Base-by-base conservation (phyloP, 2,329 filamentous ascomycete genomes). In the Grosmannia penicillata region DNA sequence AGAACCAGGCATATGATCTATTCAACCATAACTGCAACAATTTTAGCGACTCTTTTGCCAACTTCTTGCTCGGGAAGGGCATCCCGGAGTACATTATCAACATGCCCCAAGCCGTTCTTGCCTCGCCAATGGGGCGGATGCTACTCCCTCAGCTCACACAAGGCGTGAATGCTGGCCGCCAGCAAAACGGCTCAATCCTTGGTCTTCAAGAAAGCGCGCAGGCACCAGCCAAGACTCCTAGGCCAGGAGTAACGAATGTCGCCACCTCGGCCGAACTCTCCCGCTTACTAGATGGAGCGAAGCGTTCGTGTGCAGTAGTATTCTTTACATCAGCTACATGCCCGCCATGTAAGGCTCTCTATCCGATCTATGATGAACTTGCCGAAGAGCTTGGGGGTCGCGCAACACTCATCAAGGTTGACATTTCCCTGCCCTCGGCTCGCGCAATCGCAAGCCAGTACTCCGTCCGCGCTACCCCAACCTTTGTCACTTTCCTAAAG, bases 11-110 rank as follows among this genome's bases (percentile, higher is more conserved):
- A 1, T 96, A 96, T 52, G 85, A 95, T 53, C 63, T 95, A 6
- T 94, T 72, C 56, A 83, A 62, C 49, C 86, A 95, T 58, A 98
- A 98, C 55, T 96, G 89, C 64, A 98, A 96, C 62, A 95, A 95
- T 57, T 98, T 96, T 58, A 84, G 82, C 4, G 89, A 96, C 52
- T 86, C 94, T 44, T 78, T 96, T 47, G 67, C 84, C 45, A 91
- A 83, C 57, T 96, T 96, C 46, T 65, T 96, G 0, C 65, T 95
- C 1, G 89, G 91, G 18, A 82, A 78, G 48, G 82, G 84, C 3
- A 96, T 96, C 43, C 91, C 91, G 0, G 71, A 78, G 1, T 78
- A 93, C 50, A 96, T 98, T 47, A 72, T 75, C 23, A 84, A 79
- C 47, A 77, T 96, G 53, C 89, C 89, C 0, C 71, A 86, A 51